phyloP scores from a whole-genome alignment of 2,329 filamentous ascomycete genomes.

The Diplodia mutila region DNA sequence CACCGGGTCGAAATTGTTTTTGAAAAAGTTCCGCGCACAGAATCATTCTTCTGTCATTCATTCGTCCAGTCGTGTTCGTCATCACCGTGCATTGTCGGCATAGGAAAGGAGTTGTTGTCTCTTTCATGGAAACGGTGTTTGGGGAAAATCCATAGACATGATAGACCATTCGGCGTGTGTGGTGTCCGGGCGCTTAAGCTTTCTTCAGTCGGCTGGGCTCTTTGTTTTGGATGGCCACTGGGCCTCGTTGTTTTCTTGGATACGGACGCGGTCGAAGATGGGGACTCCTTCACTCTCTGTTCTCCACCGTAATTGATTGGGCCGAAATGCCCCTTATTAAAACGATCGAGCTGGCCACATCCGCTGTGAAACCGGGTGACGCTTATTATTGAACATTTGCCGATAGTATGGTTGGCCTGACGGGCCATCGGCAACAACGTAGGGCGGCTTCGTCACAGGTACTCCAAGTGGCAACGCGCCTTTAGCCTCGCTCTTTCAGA shows the following conservation, averaged over 20 bases:
- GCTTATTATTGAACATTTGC: no score
- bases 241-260: conserved; percentile 2
- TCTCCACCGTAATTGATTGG: conserved; percentile 11
- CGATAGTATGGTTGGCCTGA: no score
- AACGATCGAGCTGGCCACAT: background rate
- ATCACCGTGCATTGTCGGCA: background rate
- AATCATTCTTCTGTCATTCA: conserved; percentile 1
- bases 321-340: background rate
- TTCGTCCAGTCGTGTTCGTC: background rate
- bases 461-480: no score
- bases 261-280: background rate
- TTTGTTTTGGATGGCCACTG: background rate
- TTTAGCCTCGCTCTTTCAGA: no score
- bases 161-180: conserved; percentile 1
- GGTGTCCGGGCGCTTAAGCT: background rate
- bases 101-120: background rate
- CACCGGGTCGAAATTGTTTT: background rate
- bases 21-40: background rate
- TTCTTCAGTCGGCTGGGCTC: background rate
- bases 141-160: background rate
- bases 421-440: no score
- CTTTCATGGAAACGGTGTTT: background rate
- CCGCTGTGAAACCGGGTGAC: background rate
- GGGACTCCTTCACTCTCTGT: background rate
- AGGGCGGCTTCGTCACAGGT: no score